Evolutionary conservation across 495 filamentous ascomycete genomes (phyloP), one percentile per base, ranked within the genome.

Genomic region (Ramalina intermedia): DNA sequence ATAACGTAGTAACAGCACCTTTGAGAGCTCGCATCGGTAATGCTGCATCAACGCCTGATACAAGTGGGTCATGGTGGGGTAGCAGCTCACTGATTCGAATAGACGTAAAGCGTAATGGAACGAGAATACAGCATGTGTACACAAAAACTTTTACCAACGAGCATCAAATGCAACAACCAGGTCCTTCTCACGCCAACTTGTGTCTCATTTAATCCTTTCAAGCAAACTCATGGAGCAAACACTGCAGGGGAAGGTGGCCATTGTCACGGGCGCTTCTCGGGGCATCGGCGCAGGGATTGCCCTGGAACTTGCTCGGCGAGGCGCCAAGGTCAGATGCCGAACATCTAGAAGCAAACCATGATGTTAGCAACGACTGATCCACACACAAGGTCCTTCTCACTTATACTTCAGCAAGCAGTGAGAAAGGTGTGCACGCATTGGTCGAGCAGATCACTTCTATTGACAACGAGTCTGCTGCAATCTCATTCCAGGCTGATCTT

Each of bases 221-320:
- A 33, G 12, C 29, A 8, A 33, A 13, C 7, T 33, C 29, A 44
- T 52, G 44, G 13, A 35, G 24, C 44, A 8, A 9, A 50, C 16
- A 26, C 66, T 75, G 14, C 24, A 57, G 11, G 69, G 68, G 43
- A 75, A 75, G 56, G 55, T 66, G 24, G 72, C 70, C 54, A 68
- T 75, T 12, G 56, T 77, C 49, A 77, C 71, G 7, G 61, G 61
- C 11, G 60, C 41, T 24, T 63, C 60, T 6, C 29, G 36, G 12
- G 62, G 62, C 12, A 62, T 66, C 21, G 63, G 63, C 16, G 61
- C 56, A 4, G 52, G 47, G 14, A 52, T 66, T 41, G 63, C 62
- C 9, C 35, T 51, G 1, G 59, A 65, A 24, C 46, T 66, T 3
- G 63, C 61, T 6, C 49, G 46, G 37, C 52, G 56, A 16, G 63